Evolutionary conservation across 192 early-diverging fungal genomes (phyloP).

Genomic region (Coemansia sp.): DNA sequence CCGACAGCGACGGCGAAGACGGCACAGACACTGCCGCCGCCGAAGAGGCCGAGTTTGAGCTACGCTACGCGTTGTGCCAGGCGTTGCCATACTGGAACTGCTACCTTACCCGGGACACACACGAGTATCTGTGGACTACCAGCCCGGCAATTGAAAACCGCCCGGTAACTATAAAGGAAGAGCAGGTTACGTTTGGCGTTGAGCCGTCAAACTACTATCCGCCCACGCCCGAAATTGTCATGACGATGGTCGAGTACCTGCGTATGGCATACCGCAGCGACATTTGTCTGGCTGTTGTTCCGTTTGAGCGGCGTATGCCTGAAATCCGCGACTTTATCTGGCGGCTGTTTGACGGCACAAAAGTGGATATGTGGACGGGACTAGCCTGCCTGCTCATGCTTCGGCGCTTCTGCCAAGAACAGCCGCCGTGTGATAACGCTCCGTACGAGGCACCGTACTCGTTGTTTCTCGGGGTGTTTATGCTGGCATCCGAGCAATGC

Average conservation of each 20-base stretch:
- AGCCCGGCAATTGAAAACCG: background rate
- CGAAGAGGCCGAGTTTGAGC: background rate
- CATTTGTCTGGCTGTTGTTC: conserved; percentile 19
- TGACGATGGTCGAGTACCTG: conserved; percentile 29
- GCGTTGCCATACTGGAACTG: conserved; percentile 37
- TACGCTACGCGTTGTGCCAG: conserved; percentile 15
- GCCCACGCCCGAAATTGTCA: conserved; percentile 36
- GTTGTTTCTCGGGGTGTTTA: conserved; percentile 41
- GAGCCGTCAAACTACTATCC: conserved; percentile 1
- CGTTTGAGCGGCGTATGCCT: conserved; percentile 32
- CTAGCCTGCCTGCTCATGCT: conserved; percentile 34
- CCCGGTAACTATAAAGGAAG: conserved; percentile 5
- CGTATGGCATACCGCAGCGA: conserved; percentile 21
- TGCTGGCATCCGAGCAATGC: conserved; percentile 23
- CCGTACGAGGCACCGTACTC: conserved; percentile 39
- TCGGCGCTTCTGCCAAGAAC: conserved; percentile 12
- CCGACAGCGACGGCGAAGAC: background rate
- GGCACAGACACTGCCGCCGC: background rate
- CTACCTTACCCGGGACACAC: conserved; percentile 21
- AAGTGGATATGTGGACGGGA: conserved; percentile 33
- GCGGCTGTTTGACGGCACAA: conserved; percentile 31
- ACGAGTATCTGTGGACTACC: conserved; percentile 21
- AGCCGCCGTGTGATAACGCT: conserved; percentile 13
- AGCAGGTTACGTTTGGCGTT: background rate
- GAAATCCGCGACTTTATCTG: conserved; percentile 41